Evolutionary conservation across 768 basidiomycete species (phyloP).

Genomic region (Tricholoma flavovirens): DNA sequence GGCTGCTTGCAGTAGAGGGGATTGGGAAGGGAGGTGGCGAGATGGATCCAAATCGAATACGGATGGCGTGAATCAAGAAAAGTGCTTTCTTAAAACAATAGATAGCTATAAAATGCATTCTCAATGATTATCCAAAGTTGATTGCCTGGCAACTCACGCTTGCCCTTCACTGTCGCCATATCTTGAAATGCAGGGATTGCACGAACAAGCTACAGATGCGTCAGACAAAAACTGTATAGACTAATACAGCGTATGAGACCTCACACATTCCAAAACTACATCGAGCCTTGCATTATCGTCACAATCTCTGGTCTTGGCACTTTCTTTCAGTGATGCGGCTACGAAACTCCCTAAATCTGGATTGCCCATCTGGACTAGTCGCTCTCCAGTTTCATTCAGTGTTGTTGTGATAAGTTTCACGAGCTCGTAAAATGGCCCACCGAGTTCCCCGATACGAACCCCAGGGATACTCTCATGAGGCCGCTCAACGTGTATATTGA

Average conservation of each 20-base stretch:
- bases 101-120: constrained; percentile 44
- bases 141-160: constrained; percentile 40
- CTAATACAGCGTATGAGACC: constrained; percentile 10
- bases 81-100: constrained; percentile 91
- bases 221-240: constrained; percentile 1
- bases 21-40: constrained; percentile 54
- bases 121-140: not conserved
- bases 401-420: constrained; percentile 60
- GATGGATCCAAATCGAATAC: constrained; percentile 56
- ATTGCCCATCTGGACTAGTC: constrained; percentile 56
- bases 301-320: constrained; percentile 27
- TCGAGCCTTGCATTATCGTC: constrained; percentile 41
- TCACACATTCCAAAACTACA: constrained; percentile 56
- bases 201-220: constrained; percentile 50
- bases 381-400: constrained; percentile 67
- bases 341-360: constrained; percentile 72
- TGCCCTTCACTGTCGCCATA: constrained; percentile 59
- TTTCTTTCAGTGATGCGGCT: constrained; percentile 57
- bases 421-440: constrained; percentile 68
- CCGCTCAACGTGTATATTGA: constrained; percentile 64
- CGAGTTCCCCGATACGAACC: constrained; percentile 67
- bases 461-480: constrained; percentile 66
- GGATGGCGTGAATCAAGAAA: constrained; percentile 69
- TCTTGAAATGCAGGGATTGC: constrained; percentile 82
- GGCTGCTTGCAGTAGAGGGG: constrained; percentile 51